Evolutionary conservation across 768 basidiomycete species (phyloP), one percentile per base, ranked within the genome.

Genomic region (Auricularia auricula-judae): DNA sequence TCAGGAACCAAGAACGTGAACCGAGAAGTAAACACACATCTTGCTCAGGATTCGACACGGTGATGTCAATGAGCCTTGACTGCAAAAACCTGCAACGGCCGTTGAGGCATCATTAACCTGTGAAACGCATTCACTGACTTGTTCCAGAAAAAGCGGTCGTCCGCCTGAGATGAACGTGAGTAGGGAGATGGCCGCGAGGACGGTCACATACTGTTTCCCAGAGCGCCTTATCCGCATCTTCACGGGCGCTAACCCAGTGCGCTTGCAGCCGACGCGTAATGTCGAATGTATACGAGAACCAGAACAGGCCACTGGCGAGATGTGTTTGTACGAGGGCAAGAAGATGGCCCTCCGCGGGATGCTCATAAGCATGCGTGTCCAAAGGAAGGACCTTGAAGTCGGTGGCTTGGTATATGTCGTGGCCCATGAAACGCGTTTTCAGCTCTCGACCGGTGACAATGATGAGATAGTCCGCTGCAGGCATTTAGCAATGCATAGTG

Each of bases 131-230:
- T 33, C 33, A 3, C 33, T 61, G 67, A 89, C 84, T 85, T 90
- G 75, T 99, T 99, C 96, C 96, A 99, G 76, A 98, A 98, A 77
- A 99, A 99, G 67, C 95, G 83, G 71, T 97, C 93, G 68, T 99
- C 97, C 44, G 87, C 88, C 88, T 95, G 34, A 58, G 43, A 60
- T 65, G 23, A 61, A 51, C 60, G 29, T 44, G 21, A 51, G 43
- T 2, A 10, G 33, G 14, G 8, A 42, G 7, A 51, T 5, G 7
- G 5, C 34, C 7, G 4, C 16, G 23, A 59, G 18, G 11, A 56
- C 33, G 62, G 36, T 39, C n/a, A 80, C 84, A 64, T 72, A 91
- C 93, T 74, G 84, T 80, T 77, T 92, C 84, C 89, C 88, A 95
- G 59, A 90, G 77, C 10, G 86, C 78, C 71, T 77, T 86, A 29